Percentiles rank a stretch among this genome's conserved stretches.
Conservation (phyloP, 1,284 basidiomycete species). For the Uromyces viciae-fabae region DNA sequence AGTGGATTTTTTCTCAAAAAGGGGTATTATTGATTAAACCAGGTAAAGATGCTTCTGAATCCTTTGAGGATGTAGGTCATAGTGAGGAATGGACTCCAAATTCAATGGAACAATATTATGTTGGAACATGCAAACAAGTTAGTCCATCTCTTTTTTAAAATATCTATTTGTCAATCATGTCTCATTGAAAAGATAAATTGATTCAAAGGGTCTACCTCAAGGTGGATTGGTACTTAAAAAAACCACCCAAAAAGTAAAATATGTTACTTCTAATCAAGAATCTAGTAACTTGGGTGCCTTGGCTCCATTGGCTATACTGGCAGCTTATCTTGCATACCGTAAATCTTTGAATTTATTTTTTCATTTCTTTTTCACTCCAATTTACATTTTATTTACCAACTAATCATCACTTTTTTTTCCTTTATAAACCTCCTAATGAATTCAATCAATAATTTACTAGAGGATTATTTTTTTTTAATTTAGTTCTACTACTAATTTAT, state of each 20-base stretch:
- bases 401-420: no score
- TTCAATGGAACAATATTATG: conserved; percentile 65
- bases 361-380: no score
- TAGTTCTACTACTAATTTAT: no score
- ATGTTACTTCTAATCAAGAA: not conserved
- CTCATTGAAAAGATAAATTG: not conserved
- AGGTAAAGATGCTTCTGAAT: conserved; percentile 92
- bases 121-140: conserved; percentile 59
- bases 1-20: no score
- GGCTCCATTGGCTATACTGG: conserved; percentile 68
- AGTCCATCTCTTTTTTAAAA: not conserved
- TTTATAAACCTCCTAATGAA: no score
- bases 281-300: conserved; percentile 54
- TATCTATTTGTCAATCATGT: not conserved
- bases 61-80: conserved; percentile 98
- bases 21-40: conserved; percentile 89
- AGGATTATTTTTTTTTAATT: no score
- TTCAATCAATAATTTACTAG: no score
- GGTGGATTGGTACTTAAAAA: conserved; percentile 7
- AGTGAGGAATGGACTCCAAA: conserved; percentile 94
- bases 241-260: conserved; percentile 5
- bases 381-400: no score
- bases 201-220: conserved; percentile 23
- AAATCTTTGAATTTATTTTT: not conserved
- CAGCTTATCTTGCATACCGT: conserved; percentile 69